These are phyloP conservation scores for Blepharisma stoltei DNA, from an alignment of 73 alveolate species.

Conservation along the genomic window DNA sequence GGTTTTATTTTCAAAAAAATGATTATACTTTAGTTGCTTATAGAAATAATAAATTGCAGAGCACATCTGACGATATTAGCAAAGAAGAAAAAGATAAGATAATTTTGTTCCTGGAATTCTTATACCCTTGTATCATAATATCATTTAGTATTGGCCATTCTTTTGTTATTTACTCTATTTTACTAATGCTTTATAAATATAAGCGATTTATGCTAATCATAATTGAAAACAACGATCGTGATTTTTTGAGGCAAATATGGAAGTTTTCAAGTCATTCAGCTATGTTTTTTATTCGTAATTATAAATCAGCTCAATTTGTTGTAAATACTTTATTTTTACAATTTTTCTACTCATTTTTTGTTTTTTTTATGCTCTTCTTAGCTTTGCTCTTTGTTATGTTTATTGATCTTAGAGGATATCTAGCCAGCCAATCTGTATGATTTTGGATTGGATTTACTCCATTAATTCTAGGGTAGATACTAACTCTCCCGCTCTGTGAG, in stretches of 20 bases:
- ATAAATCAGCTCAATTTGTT: not conserved
- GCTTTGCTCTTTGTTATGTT: no score
- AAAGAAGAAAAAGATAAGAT: not conserved
- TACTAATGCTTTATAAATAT: not conserved
- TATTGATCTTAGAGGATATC: not conserved
- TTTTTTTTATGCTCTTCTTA: not conserved
- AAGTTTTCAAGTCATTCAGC: not conserved
- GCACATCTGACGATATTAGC: not conserved
- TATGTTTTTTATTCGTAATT: not conserved
- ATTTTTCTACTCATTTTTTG: not conserved
- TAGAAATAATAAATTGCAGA: not conserved
- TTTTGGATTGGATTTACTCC: not conserved
- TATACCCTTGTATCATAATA: not conserved
- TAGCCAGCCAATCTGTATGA: not conserved
- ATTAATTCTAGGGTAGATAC: not conserved
- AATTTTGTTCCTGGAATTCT: not conserved
- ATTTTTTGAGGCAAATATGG: not conserved
- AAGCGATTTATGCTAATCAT: not conserved
- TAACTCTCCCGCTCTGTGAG: no score
- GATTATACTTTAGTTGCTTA: not conserved
- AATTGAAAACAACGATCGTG: not conserved
- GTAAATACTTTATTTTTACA: slow-evolving; percentile 15
- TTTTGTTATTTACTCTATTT: not conserved
- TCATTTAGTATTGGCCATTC: not conserved
- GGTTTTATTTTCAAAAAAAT: not conserved